Evolutionary conservation across 1,139 yeast genomes (phyloP).

Genomic region (Blastobotrys serpentis): DNA sequence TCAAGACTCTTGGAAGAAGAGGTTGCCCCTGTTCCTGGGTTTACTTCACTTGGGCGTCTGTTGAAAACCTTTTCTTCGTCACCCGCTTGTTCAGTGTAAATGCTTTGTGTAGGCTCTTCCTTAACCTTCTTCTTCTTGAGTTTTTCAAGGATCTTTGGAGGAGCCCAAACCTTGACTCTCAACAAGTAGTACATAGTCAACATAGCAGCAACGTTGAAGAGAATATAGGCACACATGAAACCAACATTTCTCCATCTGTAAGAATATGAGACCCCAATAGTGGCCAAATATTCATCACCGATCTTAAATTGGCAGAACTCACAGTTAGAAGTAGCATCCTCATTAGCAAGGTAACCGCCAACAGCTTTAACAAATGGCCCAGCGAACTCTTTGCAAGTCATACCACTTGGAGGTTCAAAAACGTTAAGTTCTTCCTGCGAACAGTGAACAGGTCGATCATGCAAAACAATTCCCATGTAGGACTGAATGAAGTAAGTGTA

Average conservation of each 20-base stretch:
- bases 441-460: slow-evolving; percentile 47
- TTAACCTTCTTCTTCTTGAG: slow-evolving; percentile 11
- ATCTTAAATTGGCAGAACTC: slow-evolving; percentile 48
- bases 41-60: neutral
- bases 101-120: slow-evolving; percentile 18
- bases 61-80: slow-evolving; percentile 22
- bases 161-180: slow-evolving; percentile 33
- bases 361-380: slow-evolving; percentile 38
- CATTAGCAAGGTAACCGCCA: slow-evolving; percentile 47
- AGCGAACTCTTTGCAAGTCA: slow-evolving; percentile 47
- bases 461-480: slow-evolving; percentile 47
- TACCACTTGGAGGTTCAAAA: slow-evolving; percentile 53
- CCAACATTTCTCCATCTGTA: slow-evolving; percentile 69
- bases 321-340: slow-evolving; percentile 45
- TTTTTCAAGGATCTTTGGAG: slow-evolving; percentile 19
- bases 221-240: slow-evolving; percentile 53
- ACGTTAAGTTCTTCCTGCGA: slow-evolving; percentile 44
- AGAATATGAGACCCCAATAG: slow-evolving; percentile 43
- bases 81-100: slow-evolving; percentile 23
- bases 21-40: neutral
- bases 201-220: slow-evolving; percentile 54
- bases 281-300: slow-evolving; percentile 45
- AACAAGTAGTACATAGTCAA: slow-evolving; percentile 44
- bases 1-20: neutral
- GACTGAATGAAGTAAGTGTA: slow-evolving; percentile 54